Evolutionary conservation across 306 rosid genomes (phyloP).

Genomic region (Rosa persica): DNA sequence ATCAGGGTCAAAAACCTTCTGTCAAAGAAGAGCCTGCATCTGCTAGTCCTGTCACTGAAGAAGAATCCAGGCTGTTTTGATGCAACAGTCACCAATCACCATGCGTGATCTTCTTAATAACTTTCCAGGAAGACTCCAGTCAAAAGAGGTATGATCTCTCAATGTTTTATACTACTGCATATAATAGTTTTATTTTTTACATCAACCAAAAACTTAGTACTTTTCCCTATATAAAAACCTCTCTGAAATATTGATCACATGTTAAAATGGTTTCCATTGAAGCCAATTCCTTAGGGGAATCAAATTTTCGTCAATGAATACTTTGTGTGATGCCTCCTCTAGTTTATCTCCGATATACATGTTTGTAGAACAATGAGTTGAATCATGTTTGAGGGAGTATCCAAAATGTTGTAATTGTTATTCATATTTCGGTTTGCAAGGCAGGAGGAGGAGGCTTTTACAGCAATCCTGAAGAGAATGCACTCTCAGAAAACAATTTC

Average conservation of each 20-base stretch:
- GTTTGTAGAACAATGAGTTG: not conserved
- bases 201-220: not conserved
- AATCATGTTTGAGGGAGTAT: no score
- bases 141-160: conserved; percentile 49
- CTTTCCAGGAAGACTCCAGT: conserved; percentile 74
- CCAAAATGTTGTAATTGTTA: not conserved
- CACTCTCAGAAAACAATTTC: conserved; percentile 21
- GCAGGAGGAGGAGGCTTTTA: conserved; percentile 88
- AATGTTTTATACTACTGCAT: conserved; percentile 6
- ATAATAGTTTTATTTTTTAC: no score
- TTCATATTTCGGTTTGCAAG: not conserved
- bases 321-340: no score
- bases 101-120: conserved; percentile 84
- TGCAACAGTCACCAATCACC: conserved; percentile 76
- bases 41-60: conserved; percentile 76
- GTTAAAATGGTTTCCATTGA: no score
- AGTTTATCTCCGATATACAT: not conserved
- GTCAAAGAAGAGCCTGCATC: conserved; percentile 47
- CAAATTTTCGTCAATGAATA: no score
- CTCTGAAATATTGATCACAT: not conserved
- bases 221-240: not conserved
- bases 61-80: conserved; percentile 80
- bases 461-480: conserved; percentile 73
- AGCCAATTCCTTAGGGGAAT: no score
- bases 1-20: conserved; percentile 63